These are phyloP conservation scores for Ceratonia siliqua DNA, from an alignment of 306 rosid genomes.

Conservation along the genomic window DNA sequence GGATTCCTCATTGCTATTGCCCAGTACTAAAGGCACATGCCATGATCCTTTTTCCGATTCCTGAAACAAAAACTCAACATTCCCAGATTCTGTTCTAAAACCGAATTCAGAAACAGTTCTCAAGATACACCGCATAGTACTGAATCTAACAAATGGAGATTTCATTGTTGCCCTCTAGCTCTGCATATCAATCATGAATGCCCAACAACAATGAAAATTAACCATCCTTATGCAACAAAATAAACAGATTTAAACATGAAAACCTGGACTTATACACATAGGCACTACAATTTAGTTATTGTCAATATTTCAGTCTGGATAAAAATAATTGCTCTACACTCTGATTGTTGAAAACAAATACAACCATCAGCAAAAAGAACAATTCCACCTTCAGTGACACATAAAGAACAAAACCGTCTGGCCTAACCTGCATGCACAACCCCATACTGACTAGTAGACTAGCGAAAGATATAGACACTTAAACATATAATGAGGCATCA, in stretches of 20 bases:
- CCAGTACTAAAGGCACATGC: constrained; percentile 72
- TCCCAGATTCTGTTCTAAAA: constrained; percentile 18
- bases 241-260: not conserved
- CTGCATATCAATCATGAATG: not conserved
- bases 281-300: not conserved
- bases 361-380: not conserved
- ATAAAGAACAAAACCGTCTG: not conserved
- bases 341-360: not conserved
- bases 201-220: not conserved
- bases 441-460: not conserved
- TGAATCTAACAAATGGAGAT: not conserved
- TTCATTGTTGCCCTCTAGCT: not conserved
- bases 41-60: constrained; percentile 81
- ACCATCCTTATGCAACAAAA: not conserved
- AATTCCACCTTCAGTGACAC: not conserved
- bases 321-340: not conserved
- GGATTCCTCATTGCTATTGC: constrained; percentile 42
- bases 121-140: not conserved
- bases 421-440: not conserved
- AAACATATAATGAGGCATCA: not conserved
- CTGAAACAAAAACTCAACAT: constrained; percentile 46
- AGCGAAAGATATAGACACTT: not conserved
- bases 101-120: not conserved
- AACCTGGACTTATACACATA: not conserved
- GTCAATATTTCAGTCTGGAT: not conserved